Conservation (phyloP, 108 stramenopile genomes). For the Nannochloropsis oceanica region DNA sequence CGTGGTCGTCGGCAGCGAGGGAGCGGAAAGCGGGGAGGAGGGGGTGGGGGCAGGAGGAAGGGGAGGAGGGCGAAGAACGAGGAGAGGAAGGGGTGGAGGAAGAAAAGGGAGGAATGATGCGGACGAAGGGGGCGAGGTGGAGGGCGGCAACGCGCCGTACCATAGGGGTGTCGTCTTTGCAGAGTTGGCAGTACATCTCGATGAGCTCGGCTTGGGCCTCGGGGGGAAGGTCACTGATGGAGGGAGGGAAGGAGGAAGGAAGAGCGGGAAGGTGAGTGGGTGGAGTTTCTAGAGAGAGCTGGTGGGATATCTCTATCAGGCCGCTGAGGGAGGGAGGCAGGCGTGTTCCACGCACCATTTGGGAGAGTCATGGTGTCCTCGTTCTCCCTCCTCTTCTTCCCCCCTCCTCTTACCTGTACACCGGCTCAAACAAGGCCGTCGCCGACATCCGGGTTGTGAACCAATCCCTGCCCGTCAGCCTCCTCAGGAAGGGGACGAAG, state of each 20-base stretch:
- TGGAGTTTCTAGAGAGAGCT: too few relatives aligned
- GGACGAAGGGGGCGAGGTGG: slow-evolving; percentile 53
- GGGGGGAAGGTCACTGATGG: not conserved
- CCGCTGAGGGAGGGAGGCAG: too few relatives aligned
- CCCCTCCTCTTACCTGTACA: slow-evolving; percentile 20
- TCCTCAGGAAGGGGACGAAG: slow-evolving; percentile 56
- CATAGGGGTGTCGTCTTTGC: slow-evolving; percentile 87
- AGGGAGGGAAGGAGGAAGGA: not conserved
- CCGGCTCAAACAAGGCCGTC: slow-evolving; percentile 52
- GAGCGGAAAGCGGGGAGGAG: slow-evolving; percentile 52
- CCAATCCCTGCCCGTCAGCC: slow-evolving; percentile 77
- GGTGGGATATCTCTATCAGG: too few relatives aligned
- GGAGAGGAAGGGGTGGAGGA: not conserved
- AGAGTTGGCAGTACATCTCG: slow-evolving; percentile 50
- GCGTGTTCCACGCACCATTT: too few relatives aligned
- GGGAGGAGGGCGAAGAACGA: not conserved
- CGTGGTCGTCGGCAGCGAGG: slow-evolving; percentile 78
- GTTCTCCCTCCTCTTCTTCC: not conserved
- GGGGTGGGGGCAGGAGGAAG: not conserved
- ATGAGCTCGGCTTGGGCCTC: not conserved
- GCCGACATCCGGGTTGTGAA: slow-evolving; percentile 85
- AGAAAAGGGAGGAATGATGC: not conserved
- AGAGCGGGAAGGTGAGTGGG: not conserved
- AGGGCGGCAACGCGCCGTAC: slow-evolving; percentile 71
- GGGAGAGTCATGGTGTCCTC: too few relatives aligned